Conservation (phyloP, 1,284 basidiomycete species). For the Ceratobasidium sp. region DNA sequence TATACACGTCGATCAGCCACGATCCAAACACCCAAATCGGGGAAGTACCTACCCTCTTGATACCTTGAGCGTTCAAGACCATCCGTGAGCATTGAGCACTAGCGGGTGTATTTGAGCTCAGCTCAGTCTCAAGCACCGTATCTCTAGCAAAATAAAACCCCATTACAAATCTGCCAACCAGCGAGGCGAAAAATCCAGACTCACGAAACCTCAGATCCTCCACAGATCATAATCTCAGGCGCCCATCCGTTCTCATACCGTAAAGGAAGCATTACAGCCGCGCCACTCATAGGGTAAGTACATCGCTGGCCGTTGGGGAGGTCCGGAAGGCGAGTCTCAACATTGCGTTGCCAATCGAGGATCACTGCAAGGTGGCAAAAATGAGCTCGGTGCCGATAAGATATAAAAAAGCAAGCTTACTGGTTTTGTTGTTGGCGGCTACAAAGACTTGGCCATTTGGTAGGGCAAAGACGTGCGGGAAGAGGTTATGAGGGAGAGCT, state of each 20-base stretch:
- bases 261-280: constrained; percentile 66
- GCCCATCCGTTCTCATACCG: constrained; percentile 62
- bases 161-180: too few species aligned
- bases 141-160: constrained; percentile 49
- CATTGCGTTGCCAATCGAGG: constrained; percentile 63
- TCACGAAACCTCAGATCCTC: constrained; percentile 56
- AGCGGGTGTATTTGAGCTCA: constrained; percentile 27
- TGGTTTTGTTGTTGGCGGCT: constrained; percentile 84
- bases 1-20: constrained; percentile 4
- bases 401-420: constrained; percentile 48
- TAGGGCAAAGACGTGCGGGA: constrained; percentile 61
- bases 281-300: constrained; percentile 65
- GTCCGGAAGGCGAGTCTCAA: constrained; percentile 53
- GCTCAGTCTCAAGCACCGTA: constrained; percentile 27
- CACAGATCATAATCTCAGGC: constrained; percentile 67
- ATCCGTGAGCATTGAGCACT: constrained; percentile 36
- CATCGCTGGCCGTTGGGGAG: constrained; percentile 68
- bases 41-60: constrained; percentile 23
- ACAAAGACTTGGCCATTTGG: constrained; percentile 82
- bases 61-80: constrained; percentile 33
- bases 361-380: constrained; percentile 57
- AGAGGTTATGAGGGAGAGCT: constrained; percentile 55
- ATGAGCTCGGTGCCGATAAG: too few species aligned
- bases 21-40: background rate
- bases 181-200: constrained; percentile 32